Conservation (phyloP, 805 yeast species). For the Saccharomycopsis schoenii region DNA sequence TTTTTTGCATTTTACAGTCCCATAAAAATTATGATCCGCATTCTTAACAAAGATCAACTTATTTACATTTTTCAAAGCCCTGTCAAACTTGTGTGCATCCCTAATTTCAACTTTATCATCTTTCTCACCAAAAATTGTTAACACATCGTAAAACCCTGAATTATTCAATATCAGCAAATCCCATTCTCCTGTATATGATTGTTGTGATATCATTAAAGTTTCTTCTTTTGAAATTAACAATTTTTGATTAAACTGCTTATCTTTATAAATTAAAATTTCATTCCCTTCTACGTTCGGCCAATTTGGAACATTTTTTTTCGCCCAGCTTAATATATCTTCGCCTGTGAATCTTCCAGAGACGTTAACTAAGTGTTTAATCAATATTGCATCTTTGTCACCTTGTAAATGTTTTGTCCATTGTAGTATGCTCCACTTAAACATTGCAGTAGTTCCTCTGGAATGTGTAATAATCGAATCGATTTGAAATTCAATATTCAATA, state of each 20-base stretch:
- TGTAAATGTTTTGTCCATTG: constrained; percentile 28
- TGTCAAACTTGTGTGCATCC: constrained; percentile 53
- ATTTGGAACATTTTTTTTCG: constrained; percentile 25
- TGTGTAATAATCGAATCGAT: constrained; percentile 55
- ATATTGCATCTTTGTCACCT: constrained; percentile 25
- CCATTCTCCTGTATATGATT: constrained; percentile 20
- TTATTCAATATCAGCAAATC: constrained; percentile 34
- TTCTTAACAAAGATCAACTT: constrained; percentile 45
- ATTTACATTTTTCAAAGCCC: constrained; percentile 38
- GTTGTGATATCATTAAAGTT: constrained; percentile 36
- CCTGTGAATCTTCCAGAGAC: constrained; percentile 62
- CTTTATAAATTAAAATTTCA: constrained; percentile 29
- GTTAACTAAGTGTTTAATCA: constrained; percentile 61
- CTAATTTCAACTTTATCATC: constrained; percentile 58
- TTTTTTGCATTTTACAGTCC: constrained; percentile 31
- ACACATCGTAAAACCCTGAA: constrained; percentile 38
- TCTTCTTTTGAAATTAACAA: constrained; percentile 41
- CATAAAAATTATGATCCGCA: constrained; percentile 81
- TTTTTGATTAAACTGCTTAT: constrained; percentile 35
- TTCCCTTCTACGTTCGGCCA: constrained; percentile 23
- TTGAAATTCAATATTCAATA: constrained; percentile 2
- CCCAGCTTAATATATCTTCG: constrained; percentile 35
- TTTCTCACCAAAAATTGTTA: constrained; percentile 61
- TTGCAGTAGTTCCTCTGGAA: constrained; percentile 70
- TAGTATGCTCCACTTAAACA: constrained; percentile 58